These are phyloP conservation scores for Schwanniomyces pseudopolymorphus DNA, from an alignment of 805 yeast genomes.

Conservation along the genomic window DNA sequence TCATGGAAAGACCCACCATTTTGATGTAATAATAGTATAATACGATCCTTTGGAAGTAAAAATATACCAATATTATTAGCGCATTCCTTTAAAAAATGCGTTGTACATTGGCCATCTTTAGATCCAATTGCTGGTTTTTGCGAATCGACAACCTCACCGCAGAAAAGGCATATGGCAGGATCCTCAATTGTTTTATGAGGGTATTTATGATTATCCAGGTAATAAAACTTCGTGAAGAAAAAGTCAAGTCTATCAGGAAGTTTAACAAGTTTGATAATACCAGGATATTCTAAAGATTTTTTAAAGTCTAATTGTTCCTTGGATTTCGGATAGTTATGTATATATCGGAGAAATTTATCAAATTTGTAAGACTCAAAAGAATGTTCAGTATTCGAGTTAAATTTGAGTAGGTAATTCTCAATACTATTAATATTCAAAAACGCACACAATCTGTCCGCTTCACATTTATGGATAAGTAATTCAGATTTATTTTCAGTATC, in stretches of 20 bases:
- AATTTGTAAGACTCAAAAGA: constrained; percentile 27
- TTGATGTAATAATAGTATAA: constrained; percentile 61
- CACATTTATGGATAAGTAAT: constrained; percentile 33
- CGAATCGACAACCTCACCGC: constrained; percentile 68
- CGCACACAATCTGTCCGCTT: constrained; percentile 53
- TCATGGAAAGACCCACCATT: constrained; percentile 81
- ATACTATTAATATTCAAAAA: constrained; percentile 50
- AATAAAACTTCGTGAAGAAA: constrained; percentile 62
- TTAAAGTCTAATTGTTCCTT: constrained; percentile 12
- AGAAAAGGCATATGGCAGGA: constrained; percentile 84
- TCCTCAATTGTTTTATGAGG: constrained; percentile 49
- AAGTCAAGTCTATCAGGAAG: constrained; percentile 68
- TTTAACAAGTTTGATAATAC: constrained; percentile 55
- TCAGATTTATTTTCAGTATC: constrained; percentile 28
- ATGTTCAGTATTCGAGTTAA: constrained; percentile 8
- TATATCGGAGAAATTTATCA: constrained; percentile 15
- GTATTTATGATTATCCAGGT: constrained; percentile 41
- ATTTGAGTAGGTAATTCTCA: constrained; percentile 16
- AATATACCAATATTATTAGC: constrained; percentile 68
- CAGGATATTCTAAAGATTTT: constrained; percentile 58
- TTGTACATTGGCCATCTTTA: constrained; percentile 73
- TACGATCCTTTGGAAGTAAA: constrained; percentile 66
- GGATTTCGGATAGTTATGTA: constrained; percentile 4
- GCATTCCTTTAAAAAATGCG: constrained; percentile 66
- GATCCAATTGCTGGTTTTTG: constrained; percentile 61